phyloP scores from a whole-genome alignment of 164 flowering plant species.

The Nymphaea thermarum region DNA sequence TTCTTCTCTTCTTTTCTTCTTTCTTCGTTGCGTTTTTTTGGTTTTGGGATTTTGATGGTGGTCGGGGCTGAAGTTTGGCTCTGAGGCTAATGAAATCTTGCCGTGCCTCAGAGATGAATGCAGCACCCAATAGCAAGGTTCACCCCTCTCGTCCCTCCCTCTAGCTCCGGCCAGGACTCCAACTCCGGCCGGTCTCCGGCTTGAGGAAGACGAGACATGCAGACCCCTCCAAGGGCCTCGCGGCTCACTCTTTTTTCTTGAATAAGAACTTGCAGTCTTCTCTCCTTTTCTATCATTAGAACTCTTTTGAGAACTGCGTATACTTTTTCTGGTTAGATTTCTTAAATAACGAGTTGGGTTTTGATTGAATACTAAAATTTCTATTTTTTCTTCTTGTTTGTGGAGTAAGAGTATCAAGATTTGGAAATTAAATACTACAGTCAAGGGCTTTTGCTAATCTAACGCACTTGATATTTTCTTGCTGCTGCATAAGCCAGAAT shows the following conservation, averaged over 20 bases:
- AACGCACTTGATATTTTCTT: no score
- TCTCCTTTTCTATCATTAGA: not conserved
- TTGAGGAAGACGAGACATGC: not conserved
- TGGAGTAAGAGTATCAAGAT: no score
- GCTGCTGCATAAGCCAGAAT: no score
- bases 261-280: no score
- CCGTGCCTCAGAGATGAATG: constrained; percentile 3
- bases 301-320: not conserved
- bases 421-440: no score
- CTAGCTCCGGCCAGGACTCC: not conserved
- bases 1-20: not conserved
- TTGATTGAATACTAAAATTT: not conserved
- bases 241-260: not conserved
- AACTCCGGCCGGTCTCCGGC: not conserved
- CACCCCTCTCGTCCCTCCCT: not conserved
- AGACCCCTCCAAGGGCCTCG: not conserved
- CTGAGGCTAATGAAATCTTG: not conserved
- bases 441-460: no score
- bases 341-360: not conserved
- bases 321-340: not conserved
- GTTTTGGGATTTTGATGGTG: not conserved
- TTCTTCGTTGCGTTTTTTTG: not conserved
- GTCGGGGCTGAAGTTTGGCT: constrained; percentile 1
- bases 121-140: not conserved
- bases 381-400: no score